A percentile compares a stretch with the other conserved stretches of the same genome.
Conservation (phyloP, 768 basidiomycete genomes). For the Thelephora ganbajun region DNA sequence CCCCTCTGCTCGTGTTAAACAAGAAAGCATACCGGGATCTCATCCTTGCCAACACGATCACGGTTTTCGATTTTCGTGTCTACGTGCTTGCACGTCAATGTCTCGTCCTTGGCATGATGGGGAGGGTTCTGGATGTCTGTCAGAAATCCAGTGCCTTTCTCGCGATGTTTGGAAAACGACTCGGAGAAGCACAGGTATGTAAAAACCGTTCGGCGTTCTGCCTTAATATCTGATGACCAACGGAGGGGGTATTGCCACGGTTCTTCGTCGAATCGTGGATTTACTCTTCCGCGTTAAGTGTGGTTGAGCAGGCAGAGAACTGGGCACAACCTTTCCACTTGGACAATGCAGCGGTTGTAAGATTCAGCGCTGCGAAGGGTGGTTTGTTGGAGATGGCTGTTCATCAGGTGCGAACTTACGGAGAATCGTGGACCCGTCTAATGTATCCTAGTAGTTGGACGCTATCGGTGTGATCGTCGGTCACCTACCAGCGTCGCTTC, state of each 20-base stretch:
- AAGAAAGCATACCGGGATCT: slow-evolving; percentile 84
- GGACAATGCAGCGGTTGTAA: slow-evolving; percentile 30
- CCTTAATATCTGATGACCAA: neutral
- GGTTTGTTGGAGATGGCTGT: slow-evolving; percentile 84
- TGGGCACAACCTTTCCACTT: slow-evolving; percentile 45
- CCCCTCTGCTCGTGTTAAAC: slow-evolving; percentile 60
- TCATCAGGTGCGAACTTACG: slow-evolving; percentile 45
- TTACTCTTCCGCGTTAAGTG: slow-evolving; percentile 78
- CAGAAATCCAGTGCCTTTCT: slow-evolving; percentile 65
- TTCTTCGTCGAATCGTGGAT: slow-evolving; percentile 90
- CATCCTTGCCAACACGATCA: slow-evolving; percentile 80
- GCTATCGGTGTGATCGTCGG: slow-evolving; percentile 62
- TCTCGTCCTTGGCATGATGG: slow-evolving; percentile 53
- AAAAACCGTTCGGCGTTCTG: neutral
- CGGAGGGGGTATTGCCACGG: slow-evolving; percentile 35
- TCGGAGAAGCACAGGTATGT: slow-evolving; percentile 64
- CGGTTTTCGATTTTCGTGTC: slow-evolving; percentile 85
- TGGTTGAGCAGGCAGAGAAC: slow-evolving; percentile 63
- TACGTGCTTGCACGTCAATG: slow-evolving; percentile 87
- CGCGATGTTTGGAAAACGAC: slow-evolving; percentile 54
- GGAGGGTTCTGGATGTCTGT: slow-evolving; percentile 55
- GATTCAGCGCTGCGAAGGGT: slow-evolving; percentile 68
- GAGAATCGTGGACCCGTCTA: neutral
- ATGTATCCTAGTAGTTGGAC: slow-evolving; percentile 47
- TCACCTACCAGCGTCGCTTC: slow-evolving; percentile 56